These are phyloP conservation scores for Lachnellula hyalina DNA, from an alignment of 2,329 filamentous ascomycete species.

Conservation along the genomic window DNA sequence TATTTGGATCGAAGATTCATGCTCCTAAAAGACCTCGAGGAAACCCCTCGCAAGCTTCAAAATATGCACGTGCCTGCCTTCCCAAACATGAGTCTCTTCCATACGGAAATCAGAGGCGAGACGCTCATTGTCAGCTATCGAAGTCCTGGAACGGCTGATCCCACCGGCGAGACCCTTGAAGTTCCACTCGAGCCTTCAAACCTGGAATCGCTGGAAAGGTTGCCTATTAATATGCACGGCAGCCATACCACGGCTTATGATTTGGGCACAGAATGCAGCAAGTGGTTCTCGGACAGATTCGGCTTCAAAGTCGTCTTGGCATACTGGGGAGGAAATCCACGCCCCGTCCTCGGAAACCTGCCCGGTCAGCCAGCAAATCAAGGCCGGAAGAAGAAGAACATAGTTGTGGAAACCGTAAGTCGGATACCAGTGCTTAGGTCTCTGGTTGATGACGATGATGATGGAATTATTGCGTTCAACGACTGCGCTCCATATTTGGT, in stretches of 20 bases:
- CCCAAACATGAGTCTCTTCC: conserved; percentile 59
- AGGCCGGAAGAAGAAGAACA: conserved; percentile 8
- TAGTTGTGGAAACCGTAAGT: conserved; percentile 12
- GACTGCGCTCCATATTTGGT: conserved; percentile 74
- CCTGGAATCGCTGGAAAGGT: conserved; percentile 37
- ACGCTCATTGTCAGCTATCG: conserved; percentile 40
- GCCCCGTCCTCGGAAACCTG: conserved; percentile 52
- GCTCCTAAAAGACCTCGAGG: conserved; percentile 49
- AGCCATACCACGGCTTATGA: conserved; percentile 55
- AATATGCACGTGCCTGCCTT: conserved; percentile 57
- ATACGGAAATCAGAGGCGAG: conserved; percentile 45
- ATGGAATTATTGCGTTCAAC: conserved; percentile 60
- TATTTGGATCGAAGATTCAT: conserved; percentile 66
- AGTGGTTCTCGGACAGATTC: conserved; percentile 64
- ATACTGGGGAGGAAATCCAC: conserved; percentile 57
- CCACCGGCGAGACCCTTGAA: conserved; percentile 35
- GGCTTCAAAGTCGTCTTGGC: conserved; percentile 56
- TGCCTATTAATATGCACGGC: conserved; percentile 54
- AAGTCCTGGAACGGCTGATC: conserved; percentile 16
- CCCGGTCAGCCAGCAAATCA: conserved; percentile 17
- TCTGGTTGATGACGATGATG: conserved; percentile 16
- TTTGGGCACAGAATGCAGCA: conserved; percentile 55
- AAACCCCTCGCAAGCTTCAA: conserved; percentile 35
- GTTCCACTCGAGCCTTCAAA: conserved; percentile 52
- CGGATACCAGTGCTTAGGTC: conserved; percentile 17